Percentiles rank a stretch among this genome's conserved stretches.
Conservation (phyloP, 768 basidiomycete species). For the Hortiboletus flavorubellus region DNA sequence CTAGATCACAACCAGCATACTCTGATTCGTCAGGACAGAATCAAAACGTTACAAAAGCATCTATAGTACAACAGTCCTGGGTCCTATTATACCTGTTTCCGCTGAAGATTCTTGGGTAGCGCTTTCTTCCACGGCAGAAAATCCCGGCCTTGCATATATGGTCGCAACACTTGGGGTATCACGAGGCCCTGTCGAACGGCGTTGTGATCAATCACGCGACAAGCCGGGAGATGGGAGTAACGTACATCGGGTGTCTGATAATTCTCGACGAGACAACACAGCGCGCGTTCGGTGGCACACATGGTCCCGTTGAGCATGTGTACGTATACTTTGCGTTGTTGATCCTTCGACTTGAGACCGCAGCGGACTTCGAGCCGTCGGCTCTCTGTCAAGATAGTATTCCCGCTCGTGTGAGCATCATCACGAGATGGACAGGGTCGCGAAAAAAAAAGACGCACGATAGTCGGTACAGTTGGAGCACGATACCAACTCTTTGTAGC, state of each 20-base stretch:
- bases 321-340: slow-evolving; percentile 89
- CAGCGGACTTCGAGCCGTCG: slow-evolving; percentile 91
- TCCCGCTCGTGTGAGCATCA: background rate
- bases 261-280: slow-evolving; percentile 98
- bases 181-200: slow-evolving; percentile 65
- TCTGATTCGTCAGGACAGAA: too few relatives aligned
- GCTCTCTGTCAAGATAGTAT: slow-evolving; percentile 56
- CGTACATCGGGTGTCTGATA: slow-evolving; percentile 92
- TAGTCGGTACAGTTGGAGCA: slow-evolving; percentile 99
- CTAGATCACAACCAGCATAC: background rate
- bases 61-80: background rate
- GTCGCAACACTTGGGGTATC: slow-evolving; percentile 85
- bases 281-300: slow-evolving; percentile 93
- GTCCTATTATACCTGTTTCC: slow-evolving; percentile 52
- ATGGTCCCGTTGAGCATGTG: slow-evolving; percentile 99
- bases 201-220: background rate
- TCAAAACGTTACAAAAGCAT: background rate
- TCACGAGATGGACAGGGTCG: background rate
- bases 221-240: background rate
- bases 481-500: slow-evolving; percentile 95
- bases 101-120: slow-evolving; percentile 73
- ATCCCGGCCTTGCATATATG: slow-evolving; percentile 96
- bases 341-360: slow-evolving; percentile 87
- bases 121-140: slow-evolving; percentile 83
- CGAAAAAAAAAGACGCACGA: slow-evolving; percentile 56